These are phyloP conservation scores for Hypoxylon sp. DNA, from an alignment of 2,329 filamentous ascomycete genomes.

Conservation along the genomic window DNA sequence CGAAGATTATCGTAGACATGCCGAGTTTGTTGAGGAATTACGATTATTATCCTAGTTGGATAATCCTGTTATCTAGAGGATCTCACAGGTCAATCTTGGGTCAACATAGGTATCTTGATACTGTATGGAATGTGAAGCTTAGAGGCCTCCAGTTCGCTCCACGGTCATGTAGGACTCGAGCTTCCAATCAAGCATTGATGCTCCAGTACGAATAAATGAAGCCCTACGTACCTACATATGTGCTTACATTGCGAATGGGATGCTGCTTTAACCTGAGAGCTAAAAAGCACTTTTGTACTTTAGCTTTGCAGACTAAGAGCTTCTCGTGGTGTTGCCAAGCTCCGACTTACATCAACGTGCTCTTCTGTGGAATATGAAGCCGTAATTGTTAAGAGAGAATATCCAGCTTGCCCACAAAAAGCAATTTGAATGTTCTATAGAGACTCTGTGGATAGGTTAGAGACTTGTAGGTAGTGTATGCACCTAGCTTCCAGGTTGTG, in stretches of 20 bases:
- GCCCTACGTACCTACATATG: constrained; percentile 16
- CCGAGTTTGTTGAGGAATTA: constrained; percentile 2
- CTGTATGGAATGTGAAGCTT: neutral
- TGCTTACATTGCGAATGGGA: constrained; percentile 16
- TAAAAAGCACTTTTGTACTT: constrained; percentile 2
- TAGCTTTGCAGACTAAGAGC: constrained; percentile 4
- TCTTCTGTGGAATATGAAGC: neutral
- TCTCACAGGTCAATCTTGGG: constrained; percentile 1
- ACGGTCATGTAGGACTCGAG: constrained; percentile 8
- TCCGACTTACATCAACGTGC: constrained; percentile 8
- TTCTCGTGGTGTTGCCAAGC: constrained; percentile 6
- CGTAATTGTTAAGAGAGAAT: neutral
- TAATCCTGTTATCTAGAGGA: constrained; percentile 2
- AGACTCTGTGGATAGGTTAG: neutral
- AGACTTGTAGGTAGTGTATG: neutral
- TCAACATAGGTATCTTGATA: constrained; percentile 4
- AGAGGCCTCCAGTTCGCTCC: constrained; percentile 28
- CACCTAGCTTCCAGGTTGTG: neutral
- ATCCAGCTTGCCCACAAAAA: neutral
- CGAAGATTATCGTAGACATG: constrained; percentile 9
- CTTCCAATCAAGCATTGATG: constrained; percentile 12
- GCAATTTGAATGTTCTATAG: neutral
- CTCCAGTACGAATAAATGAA: constrained; percentile 7
- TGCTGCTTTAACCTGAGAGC: constrained; percentile 32
- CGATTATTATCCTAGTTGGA: neutral